Conservation (phyloP, 768 basidiomycete genomes). For the Tylopilus balloui region DNA sequence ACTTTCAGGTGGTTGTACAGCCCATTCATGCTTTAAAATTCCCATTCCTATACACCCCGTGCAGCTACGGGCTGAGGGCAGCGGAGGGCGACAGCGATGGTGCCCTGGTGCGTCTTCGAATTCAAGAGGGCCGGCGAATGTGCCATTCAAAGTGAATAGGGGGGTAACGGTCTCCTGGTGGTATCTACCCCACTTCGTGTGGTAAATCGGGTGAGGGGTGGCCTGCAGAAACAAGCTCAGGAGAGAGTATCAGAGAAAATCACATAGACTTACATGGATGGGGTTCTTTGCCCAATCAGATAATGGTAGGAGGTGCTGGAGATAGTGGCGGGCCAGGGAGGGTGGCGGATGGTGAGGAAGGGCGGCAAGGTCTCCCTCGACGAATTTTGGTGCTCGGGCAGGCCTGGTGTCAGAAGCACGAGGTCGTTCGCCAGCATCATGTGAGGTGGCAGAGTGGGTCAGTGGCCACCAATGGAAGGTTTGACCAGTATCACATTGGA, state of each 20-base stretch:
- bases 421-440: conserved; percentile 12
- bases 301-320: conserved; percentile 28
- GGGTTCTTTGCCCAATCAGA: conserved; percentile 22
- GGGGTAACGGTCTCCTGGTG: conserved; percentile 10
- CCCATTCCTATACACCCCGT: too few species aligned
- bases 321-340: conserved; percentile 13
- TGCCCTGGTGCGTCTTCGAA: conserved; percentile 3
- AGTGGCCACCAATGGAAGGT: conserved; percentile 5
- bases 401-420: conserved; percentile 9
- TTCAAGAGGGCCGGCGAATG: not conserved
- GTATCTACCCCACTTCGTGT: conserved; percentile 7
- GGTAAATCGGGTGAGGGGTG: conserved; percentile 8
- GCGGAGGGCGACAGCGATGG: conserved; percentile 11
- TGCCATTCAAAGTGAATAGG: conserved; percentile 8
- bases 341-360: conserved; percentile 2
- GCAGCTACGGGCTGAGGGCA: conserved; percentile 16
- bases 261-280: conserved; percentile 14
- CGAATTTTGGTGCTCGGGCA: conserved; percentile 5
- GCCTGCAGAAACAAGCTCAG: conserved; percentile 17
- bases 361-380: conserved; percentile 8
- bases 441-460: conserved; percentile 8
- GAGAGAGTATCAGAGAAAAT: not conserved
- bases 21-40: too few species aligned
- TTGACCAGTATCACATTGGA: conserved; percentile 17
- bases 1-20: too few species aligned